phyloP scores from a whole-genome alignment of 208 protist genomes.

The Lotmaria passim region DNA sequence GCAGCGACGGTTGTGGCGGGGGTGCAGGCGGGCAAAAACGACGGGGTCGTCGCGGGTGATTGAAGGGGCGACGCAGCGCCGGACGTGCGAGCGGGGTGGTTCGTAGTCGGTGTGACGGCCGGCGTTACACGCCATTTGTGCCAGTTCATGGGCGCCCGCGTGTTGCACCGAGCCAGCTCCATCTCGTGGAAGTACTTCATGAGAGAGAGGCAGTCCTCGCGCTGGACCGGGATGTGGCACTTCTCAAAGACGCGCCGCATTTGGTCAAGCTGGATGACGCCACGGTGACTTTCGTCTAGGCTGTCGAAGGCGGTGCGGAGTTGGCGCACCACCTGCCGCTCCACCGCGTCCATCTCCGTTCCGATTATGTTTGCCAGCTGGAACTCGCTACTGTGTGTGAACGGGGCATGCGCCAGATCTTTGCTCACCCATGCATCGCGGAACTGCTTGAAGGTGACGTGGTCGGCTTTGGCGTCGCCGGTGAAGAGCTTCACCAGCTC shows the following conservation, averaged over 20 bases:
- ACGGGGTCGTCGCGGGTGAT: neutral
- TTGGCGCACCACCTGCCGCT: conserved; percentile 79
- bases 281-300: conserved; percentile 84
- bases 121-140: conserved; percentile 16
- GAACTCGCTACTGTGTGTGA: conserved; percentile 71
- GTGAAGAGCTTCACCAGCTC: conserved; percentile 84
- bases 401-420: conserved; percentile 68
- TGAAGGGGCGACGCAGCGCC: conserved; percentile 3
- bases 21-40: too few relatives aligned
- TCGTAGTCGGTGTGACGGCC: conserved; percentile 7
- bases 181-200: conserved; percentile 81
- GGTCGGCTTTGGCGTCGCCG: conserved; percentile 48
- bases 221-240: conserved; percentile 55
- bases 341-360: conserved; percentile 76
- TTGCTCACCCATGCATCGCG: conserved; percentile 84
- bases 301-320: conserved; percentile 84
- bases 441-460: conserved; percentile 85
- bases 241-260: conserved; percentile 74
- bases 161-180: conserved; percentile 24
- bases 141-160: conserved; percentile 4
- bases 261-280: conserved; percentile 72
- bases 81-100: neutral
- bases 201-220: conserved; percentile 72
- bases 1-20: neutral
- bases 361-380: conserved; percentile 85